Conservation (phyloP, 2,329 filamentous ascomycete species). For the Nigrospora oryzae region DNA sequence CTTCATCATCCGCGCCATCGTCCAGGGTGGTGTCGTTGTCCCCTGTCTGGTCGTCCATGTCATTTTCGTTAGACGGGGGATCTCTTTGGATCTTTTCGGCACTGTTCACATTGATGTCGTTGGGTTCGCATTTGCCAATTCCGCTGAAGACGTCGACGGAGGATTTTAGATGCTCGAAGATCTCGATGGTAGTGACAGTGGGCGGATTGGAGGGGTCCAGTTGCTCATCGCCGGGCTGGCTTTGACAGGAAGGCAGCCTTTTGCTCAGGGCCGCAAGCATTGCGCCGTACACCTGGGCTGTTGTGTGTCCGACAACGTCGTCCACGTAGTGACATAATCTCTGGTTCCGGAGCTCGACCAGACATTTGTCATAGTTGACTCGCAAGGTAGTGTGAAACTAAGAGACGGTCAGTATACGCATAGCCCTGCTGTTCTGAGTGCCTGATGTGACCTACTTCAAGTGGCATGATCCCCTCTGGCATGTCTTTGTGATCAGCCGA, state of each 20-base stretch:
- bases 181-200: conserved; percentile 43
- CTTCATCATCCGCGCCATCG: conserved; percentile 22
- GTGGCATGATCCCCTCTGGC: neutral
- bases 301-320: conserved; percentile 62
- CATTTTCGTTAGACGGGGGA: conserved; percentile 17
- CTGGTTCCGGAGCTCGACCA: conserved; percentile 73
- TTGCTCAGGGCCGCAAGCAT: conserved; percentile 64
- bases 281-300: conserved; percentile 69
- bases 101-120: conserved; percentile 32
- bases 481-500: conserved; percentile 10
- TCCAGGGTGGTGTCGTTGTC: conserved; percentile 9
- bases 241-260: conserved; percentile 58
- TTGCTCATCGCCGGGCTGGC: conserved; percentile 36
- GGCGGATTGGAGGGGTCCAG: conserved; percentile 23
- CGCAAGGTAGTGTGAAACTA: conserved; percentile 44
- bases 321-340: conserved; percentile 66
- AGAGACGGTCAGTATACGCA: too few species aligned
- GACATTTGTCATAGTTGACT: conserved; percentile 78
- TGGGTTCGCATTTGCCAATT: conserved; percentile 43
- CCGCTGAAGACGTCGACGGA: conserved; percentile 45
- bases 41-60: conserved; percentile 18
- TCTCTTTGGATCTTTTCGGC: conserved; percentile 36
- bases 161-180: conserved; percentile 45
- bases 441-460: conserved; percentile 2
- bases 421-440: neutral